Evolutionary conservation across 129 eudicot genomes (phyloP).

Genomic region (Flaveria ramosissima): DNA sequence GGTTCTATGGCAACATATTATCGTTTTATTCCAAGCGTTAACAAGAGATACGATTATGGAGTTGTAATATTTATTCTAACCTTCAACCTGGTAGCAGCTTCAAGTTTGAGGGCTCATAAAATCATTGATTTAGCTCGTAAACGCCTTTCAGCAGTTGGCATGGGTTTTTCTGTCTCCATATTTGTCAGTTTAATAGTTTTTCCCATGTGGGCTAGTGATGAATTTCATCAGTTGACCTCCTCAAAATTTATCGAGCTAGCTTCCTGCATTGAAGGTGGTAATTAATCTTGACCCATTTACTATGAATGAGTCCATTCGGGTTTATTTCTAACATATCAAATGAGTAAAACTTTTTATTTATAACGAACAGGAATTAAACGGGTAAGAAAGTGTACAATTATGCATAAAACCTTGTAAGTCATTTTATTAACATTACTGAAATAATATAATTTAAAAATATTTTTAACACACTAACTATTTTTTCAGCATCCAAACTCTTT

Average conservation of each 20-base stretch:
- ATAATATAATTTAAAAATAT: not conserved
- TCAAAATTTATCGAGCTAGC: constrained; percentile 54
- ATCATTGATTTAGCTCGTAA: constrained; percentile 43
- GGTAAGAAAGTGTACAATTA: not conserved
- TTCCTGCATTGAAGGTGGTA: constrained; percentile 47
- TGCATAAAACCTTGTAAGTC: not conserved
- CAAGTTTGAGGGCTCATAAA: constrained; percentile 49
- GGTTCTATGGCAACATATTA: constrained; percentile 63
- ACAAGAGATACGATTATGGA: constrained; percentile 63
- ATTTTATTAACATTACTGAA: not conserved
- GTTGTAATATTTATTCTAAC: constrained; percentile 54
- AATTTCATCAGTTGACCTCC: constrained; percentile 50
- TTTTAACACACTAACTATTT: not conserved
- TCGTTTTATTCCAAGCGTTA: constrained; percentile 52
- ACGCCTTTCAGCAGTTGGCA: constrained; percentile 60
- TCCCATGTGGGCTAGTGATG: constrained; percentile 73
- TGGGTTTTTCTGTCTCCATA: constrained; percentile 59
- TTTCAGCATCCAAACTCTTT: not conserved
- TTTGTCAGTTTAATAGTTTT: constrained; percentile 45
- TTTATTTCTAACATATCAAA: not conserved
- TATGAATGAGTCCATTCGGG: not conserved
- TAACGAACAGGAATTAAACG: too few relatives aligned
- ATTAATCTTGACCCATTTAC: not conserved
- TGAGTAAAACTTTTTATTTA: not conserved
- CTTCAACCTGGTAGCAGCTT: constrained; percentile 59